Evolutionary conservation across 2,329 filamentous ascomycete species (phyloP), one percentile per base, ranked within the genome.

Genomic region (Trichoderma citrinoviride): DNA sequence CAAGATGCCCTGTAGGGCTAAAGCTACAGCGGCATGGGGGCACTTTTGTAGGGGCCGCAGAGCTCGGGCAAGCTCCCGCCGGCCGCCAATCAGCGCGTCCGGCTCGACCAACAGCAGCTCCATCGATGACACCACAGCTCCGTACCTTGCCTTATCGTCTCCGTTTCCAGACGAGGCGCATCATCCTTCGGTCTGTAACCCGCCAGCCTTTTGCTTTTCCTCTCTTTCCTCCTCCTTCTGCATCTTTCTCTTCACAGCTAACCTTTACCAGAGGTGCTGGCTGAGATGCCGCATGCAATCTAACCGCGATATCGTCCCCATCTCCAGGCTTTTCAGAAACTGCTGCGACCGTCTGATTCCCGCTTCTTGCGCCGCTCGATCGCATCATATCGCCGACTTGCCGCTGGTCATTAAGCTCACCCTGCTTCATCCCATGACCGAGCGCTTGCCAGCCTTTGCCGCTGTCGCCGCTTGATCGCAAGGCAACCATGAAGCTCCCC

Each of bases 401-500:
- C 25, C 17, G 8, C 21, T n/a, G 40, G 27, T 49, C 56, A 8
- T 47, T 27, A 19, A 8, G 55, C 47, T 40, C 43, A 3, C 33
- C 49, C 50, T 29, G 49, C 43, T 14, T 33, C 60, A 14, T 14
- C 27, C 40, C 54, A 53, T 41, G 49, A 44, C 29, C 15, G 44
- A 41, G 53, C 23, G 19, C 46, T 40, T 46, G 10, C 21, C 37
- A 25, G 33, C 15, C 27, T 33, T 15, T 50, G 41, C 27, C 52
- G 27, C 55, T 25, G 23, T 10, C 21, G 12, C 44, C 47, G 52
- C 44, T 37, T 43, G 12, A 46, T 53, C 50, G 23, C 25, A 8
- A 8, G 19, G 8, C 27, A 50, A 65, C 53, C 56, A 77, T 77
- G 77, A 72, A 68, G 69, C 64, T 66, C 65, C 67, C 69, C 54